These are phyloP conservation scores for Aegilops speltoides DNA, from an alignment of 176 grass and related monocot species.

Conservation along the genomic window DNA sequence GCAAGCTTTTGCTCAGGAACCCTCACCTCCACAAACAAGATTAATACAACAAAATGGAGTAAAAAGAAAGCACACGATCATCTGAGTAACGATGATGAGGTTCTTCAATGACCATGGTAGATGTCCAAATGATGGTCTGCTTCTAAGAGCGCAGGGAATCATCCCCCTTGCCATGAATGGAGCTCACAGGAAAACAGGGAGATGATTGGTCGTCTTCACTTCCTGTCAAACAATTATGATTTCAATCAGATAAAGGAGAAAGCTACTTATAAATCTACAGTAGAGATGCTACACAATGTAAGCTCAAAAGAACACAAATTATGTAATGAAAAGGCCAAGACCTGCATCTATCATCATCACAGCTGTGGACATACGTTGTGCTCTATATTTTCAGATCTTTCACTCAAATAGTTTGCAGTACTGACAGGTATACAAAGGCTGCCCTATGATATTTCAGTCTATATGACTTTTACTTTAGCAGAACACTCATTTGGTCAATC, in stretches of 20 bases:
- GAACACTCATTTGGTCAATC: conserved; percentile 1
- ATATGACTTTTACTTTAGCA: conserved; percentile 13
- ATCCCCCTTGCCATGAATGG: conserved; percentile 19
- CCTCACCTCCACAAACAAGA: conserved; percentile 35
- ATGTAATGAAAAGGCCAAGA: conserved; percentile 1
- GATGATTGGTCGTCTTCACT: conserved; percentile 30
- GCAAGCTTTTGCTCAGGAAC: conserved; percentile 26
- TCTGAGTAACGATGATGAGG: conserved; percentile 21
- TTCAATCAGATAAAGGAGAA: conserved; percentile 24
- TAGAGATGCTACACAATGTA: not conserved
- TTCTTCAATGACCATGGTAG: conserved; percentile 9
- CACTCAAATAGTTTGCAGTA: not conserved
- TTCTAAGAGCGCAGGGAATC: conserved; percentile 17
- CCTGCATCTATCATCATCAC: not conserved
- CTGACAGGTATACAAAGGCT: not conserved
- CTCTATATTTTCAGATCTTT: not conserved
- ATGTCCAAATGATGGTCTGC: conserved; percentile 29
- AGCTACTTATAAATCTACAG: not conserved
- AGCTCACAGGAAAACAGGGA: conserved; percentile 12
- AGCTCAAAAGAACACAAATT: not conserved
- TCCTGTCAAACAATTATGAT: conserved; percentile 38
- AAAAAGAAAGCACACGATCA: conserved; percentile 25
- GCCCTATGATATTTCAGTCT: not conserved
- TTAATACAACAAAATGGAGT: conserved; percentile 37
- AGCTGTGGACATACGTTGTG: not conserved